Base-by-base conservation (phyloP, 805 yeast genomes). In the Lipomyces mesembrius region DNA sequence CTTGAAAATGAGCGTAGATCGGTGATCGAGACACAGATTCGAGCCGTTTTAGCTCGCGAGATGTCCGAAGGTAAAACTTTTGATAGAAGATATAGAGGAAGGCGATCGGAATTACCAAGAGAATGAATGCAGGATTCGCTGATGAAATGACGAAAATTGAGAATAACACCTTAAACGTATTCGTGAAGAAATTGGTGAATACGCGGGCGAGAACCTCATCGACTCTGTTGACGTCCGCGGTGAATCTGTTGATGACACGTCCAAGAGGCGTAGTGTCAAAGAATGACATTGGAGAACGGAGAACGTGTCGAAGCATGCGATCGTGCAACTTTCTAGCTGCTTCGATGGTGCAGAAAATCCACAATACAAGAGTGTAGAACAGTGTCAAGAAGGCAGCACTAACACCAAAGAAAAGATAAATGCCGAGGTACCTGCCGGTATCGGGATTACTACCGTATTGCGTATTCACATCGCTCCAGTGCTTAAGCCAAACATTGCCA, bases 241-340 rank as follows among this genome's bases (percentile, higher is more conserved):
- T 91, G 75, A 93, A 93, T 77, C 98, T 83, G 80, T 93, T 93
- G 77, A 92, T 81, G 66, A 93, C 86, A 79, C 98, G 84, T 43
- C 98, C 98, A 69, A 92, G 86, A 63, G 98, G 98, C 0, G 98
- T 93, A 1, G 97, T 91, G 78, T 93, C 98, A 76, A 93, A 93
- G 76, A 93, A 93, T 37, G 91, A 84, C 98, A 93, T 93, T 69
- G 97, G 97, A 0, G 97, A 95, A 70, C 93, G 83, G 67, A 93
- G 78, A 9, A 93, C 95, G 62, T 84, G 77, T 22, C 78, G 77
- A 3, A 92, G 86, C 97, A 93, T 92, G n/a, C 79, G 77, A 66
- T 87, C 84, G 77, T 93, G 98, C 34, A 80, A 72, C 64, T 81
- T 83, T 66, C 80, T 86, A 8, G 98, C 94, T 2, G 71, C 71